Evolutionary conservation across 2,329 filamentous ascomycete genomes (phyloP).

Genomic region (Thelonectria discophora): DNA sequence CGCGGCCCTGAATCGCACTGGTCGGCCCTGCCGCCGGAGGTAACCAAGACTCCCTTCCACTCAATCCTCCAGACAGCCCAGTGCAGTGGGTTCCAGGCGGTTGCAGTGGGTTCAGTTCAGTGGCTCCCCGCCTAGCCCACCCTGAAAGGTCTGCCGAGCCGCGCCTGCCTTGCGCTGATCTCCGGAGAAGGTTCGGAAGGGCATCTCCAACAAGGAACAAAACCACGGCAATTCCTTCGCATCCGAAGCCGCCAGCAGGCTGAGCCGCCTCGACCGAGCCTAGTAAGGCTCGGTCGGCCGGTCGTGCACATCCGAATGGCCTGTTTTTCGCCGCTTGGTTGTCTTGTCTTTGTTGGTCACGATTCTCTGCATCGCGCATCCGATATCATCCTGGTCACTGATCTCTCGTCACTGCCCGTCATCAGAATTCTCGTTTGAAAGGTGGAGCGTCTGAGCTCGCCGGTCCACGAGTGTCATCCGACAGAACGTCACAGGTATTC

Average conservation of each 20-base stretch:
- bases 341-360: constrained; percentile 9
- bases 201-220: background rate
- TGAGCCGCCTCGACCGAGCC: background rate
- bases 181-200: background rate
- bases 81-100: too few relatives aligned
- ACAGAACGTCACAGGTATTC: background rate
- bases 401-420: constrained; percentile 11
- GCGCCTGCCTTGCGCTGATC: background rate
- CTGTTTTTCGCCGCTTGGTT: background rate
- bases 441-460: background rate
- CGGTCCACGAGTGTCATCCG: background rate
- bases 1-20: background rate
- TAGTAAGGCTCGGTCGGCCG: background rate
- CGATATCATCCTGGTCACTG: constrained; percentile 18
- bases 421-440: constrained; percentile 1
- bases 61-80: too few relatives aligned
- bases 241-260: background rate
- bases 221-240: background rate
- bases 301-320: background rate
- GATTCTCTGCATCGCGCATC: constrained; percentile 15
- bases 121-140: background rate
- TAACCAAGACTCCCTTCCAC: too few relatives aligned
- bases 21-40: constrained; percentile 9
- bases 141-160: constrained; percentile 3
- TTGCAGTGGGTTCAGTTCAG: background rate